Evolutionary conservation across 2,329 filamentous ascomycete genomes (phyloP), one percentile per base, ranked within the genome.

Genomic region (Xylariaceae sp.): DNA sequence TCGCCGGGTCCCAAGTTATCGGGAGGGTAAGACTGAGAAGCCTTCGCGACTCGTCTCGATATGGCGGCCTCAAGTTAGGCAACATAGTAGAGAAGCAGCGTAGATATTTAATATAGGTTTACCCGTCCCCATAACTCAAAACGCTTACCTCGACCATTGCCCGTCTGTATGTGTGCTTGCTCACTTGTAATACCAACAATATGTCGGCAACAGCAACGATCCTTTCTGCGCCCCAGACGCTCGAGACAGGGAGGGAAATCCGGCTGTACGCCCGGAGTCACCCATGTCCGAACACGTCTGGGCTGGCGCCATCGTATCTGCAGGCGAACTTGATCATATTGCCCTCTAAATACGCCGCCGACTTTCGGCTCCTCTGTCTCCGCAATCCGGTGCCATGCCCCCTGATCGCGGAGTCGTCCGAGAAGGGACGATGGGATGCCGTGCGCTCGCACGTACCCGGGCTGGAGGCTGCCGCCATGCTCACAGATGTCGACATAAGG

Each of bases 331-430:
- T 83, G 26, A 67, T 83, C 27, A 65, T 81, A 9, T 64, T 83
- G 1, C 77, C 76, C 0, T 70, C 68, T 2, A 57, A 61, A 21
- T 75, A 79, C 54, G 76, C 78, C 9, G 36, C 61, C 13, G 73
- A 81, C 54, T 83, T 81, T 55, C 67, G 71, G 9, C 55, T 68
- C 13, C 70, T 82, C 16, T 82, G 78, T 55, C 63, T 65, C 1
- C 68, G 76, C 34, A 83, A 83, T 47, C 74, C 78, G 2, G 77
- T 81, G 0, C 70, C 78, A 0, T 82, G 78, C 49, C 78, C 78
- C 1, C 60, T 83, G 0, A 62, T 82, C 8, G 76, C 70, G 9
- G 70, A 75, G 51, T 76, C 71, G 3, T 57, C 60, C 0, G 30
- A 46, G 0, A 58, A 63, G 0, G 76, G 76, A 3, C 52, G 60